Percentiles rank a stretch among this genome's conserved stretches.
These are phyloP conservation scores for Hemisphaericaspora xylofermentans DNA, from an alignment of 1,139 yeast genomes.

Conservation along the genomic window DNA sequence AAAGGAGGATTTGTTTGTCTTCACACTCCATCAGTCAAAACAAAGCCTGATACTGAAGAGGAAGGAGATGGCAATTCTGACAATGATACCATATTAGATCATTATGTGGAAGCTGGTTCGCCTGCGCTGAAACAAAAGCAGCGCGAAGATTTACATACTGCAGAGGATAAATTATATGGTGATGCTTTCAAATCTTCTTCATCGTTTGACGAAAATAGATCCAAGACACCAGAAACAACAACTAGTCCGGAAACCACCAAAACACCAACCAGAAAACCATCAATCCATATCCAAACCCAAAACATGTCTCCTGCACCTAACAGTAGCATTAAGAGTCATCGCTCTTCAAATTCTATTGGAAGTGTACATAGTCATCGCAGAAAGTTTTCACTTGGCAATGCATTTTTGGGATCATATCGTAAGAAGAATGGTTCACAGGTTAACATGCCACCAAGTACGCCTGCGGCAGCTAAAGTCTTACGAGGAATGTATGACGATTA, in stretches of 20 bases:
- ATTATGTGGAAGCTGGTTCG: neutral
- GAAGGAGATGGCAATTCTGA: slow-evolving; percentile 19
- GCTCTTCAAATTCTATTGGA: slow-evolving; percentile 22
- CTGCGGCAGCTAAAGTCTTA: slow-evolving; percentile 46
- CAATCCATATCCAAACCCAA: slow-evolving; percentile 34
- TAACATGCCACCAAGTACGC: slow-evolving; percentile 49
- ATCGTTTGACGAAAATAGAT: slow-evolving; percentile 23
- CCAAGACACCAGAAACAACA: slow-evolving; percentile 7
- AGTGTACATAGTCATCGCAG: slow-evolving; percentile 48
- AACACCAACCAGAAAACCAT: slow-evolving; percentile 42
- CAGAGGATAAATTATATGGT: slow-evolving; percentile 42
- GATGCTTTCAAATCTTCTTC: slow-evolving; percentile 44
- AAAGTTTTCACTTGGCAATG: slow-evolving; percentile 62
- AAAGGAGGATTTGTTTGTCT: slow-evolving; percentile 92
- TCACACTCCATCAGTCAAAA: slow-evolving; percentile 55
- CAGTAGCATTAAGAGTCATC: slow-evolving; percentile 20
- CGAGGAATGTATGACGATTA: slow-evolving; percentile 42
- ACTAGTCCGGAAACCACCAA: slow-evolving; percentile 17
- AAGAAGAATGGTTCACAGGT: slow-evolving; percentile 48
- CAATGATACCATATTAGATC: slow-evolving; percentile 8
- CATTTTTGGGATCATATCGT: slow-evolving; percentile 45
- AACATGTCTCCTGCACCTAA: slow-evolving; percentile 23
- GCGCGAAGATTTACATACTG: slow-evolving; percentile 29
- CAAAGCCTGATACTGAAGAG: slow-evolving; percentile 5
- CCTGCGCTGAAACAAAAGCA: slow-evolving; percentile 10